Evolutionary conservation across 2,329 filamentous ascomycete species (phyloP), one percentile per base, ranked within the genome.

Genomic region (Diplodia sapinea): DNA sequence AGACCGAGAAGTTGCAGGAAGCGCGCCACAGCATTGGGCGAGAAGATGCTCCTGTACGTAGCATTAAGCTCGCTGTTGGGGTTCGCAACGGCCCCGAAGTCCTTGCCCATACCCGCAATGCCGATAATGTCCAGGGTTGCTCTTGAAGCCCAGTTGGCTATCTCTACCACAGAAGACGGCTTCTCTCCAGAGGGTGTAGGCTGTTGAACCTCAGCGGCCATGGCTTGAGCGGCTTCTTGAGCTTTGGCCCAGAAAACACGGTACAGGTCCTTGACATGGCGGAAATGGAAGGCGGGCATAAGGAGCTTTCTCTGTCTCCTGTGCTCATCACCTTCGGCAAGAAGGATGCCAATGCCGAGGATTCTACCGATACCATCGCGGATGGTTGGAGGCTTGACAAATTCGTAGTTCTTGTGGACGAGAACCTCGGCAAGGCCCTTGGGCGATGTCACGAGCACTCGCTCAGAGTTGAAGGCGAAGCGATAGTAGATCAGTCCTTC

Each of bases 251-350:
- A 85, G 73, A 84, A 84, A 1, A 81, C 73, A 0, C 80, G 78
- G 64, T 84, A 83, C 1, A 84, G 74, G 63, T 84, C 80, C 69
- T 84, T 84, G 73, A 84, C 73, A 69, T 85, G 83, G 29, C 83
- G 77, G 71, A 82, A 84, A 4, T 81, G 76, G 70, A 85, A 85
- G 1, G 83, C 82, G 0, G 83, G 83, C 78, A 82, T 81, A 9
- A 85, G 73, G 15, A 79, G 75, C 70, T 81, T 83, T 47, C 83
- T 73, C 71, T 85, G 83, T n/a, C 87, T 82, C 80, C 91, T 95
- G 78, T 97, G 94, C 73, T 94, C 91, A 13, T 96, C 91, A n/a
- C 94, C 94, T 78, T 97, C 94, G 1, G 92, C 91, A 12, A 97
- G 82, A 47, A 97, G 79, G 15, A 94, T 81, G 11, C 91, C 91